Conservation (phyloP, 306 rosid genomes). For the Ormosia emarginata region DNA sequence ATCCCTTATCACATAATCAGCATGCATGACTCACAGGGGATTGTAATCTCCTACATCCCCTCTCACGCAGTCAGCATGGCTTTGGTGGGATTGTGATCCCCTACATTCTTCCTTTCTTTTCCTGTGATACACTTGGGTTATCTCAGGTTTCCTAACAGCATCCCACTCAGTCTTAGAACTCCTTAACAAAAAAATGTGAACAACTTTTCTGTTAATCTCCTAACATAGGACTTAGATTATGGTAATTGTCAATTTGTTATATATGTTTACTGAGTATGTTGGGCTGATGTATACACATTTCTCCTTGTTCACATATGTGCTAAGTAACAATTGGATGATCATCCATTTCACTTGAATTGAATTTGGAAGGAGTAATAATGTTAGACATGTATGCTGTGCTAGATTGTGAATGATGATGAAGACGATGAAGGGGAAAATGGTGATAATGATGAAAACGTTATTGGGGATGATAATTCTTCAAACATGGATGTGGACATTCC, state of each 20-base stretch:
- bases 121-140: no score
- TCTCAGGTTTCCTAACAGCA: no score
- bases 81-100: no score
- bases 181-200: background rate
- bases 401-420: conserved; percentile 37
- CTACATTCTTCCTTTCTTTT: no score
- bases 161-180: background rate
- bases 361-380: background rate
- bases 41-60: no score
- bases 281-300: background rate
- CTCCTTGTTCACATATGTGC: background rate
- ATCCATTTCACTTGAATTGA: conserved; percentile 7
- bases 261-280: background rate
- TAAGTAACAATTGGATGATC: background rate
- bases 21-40: no score
- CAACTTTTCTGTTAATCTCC: background rate
- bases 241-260: background rate
- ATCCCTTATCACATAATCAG: no score
- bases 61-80: no score
- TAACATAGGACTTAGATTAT: background rate
- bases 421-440: background rate
- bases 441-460: background rate
- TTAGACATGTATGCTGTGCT: background rate
- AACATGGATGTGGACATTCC: conserved; percentile 35
- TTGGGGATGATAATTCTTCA: conserved; percentile 16